Percentiles rank a stretch among this genome's conserved stretches.
These are phyloP conservation scores for Pseudovirgaria hyperparasitica DNA, from an alignment of 2,329 filamentous ascomycete genomes.

Conservation along the genomic window DNA sequence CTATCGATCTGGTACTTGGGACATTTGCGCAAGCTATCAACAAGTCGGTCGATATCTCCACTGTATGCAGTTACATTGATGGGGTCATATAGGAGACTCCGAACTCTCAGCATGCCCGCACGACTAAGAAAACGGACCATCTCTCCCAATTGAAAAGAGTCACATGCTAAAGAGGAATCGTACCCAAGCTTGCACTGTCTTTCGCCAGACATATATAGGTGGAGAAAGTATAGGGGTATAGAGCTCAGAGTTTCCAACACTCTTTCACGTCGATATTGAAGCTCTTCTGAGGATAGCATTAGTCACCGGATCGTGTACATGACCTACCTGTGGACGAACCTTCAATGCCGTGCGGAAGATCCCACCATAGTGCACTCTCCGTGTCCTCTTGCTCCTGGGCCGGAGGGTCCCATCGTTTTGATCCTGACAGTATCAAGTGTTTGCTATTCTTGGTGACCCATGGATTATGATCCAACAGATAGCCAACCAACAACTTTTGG, in stretches of 20 bases:
- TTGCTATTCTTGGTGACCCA: slow-evolving; percentile 50
- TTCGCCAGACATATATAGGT: slow-evolving; percentile 53
- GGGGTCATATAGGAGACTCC: slow-evolving; percentile 28
- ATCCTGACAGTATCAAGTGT: slow-evolving; percentile 55
- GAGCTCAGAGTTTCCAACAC: slow-evolving; percentile 59
- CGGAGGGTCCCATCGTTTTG: slow-evolving; percentile 39
- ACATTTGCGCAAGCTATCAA: slow-evolving; percentile 50
- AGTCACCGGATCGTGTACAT: slow-evolving; percentile 1
- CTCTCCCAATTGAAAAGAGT: slow-evolving; percentile 67
- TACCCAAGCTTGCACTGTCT: slow-evolving; percentile 63
- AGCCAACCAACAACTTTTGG: slow-evolving; percentile 56
- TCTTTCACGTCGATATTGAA: slow-evolving; percentile 51
- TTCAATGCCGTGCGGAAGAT: slow-evolving; percentile 56
- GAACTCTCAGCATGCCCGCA: slow-evolving; percentile 47
- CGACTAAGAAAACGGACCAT: slow-evolving; percentile 58
- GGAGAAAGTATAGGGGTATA: slow-evolving; percentile 54
- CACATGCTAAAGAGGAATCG: slow-evolving; percentile 58
- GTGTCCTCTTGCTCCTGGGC: slow-evolving; percentile 21
- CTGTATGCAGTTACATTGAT: slow-evolving; percentile 36
- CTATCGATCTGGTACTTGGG: slow-evolving; percentile 63
- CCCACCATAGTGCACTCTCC: slow-evolving; percentile 52
- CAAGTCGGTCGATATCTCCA: slow-evolving; percentile 48
- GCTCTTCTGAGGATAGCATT: slow-evolving; percentile 40
- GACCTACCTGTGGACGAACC: slow-evolving; percentile 24
- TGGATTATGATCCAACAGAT: slow-evolving; percentile 49